Evolutionary conservation across 208 protist species (phyloP).

Genomic region (Crithidia expoeki): DNA sequence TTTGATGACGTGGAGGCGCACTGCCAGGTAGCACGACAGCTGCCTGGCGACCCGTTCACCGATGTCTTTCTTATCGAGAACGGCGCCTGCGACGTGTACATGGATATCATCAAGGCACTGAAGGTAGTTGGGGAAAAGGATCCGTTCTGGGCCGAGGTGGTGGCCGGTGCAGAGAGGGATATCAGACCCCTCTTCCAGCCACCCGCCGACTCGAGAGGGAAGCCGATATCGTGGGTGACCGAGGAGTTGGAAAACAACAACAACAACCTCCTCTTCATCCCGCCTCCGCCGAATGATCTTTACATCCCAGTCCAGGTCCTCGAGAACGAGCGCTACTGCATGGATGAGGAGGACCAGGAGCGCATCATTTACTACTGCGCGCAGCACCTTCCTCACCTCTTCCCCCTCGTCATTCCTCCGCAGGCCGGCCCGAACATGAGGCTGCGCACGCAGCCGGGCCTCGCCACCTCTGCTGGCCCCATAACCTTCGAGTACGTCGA

Average conservation of each 20-base stretch:
- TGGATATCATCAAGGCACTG: constrained; percentile 63
- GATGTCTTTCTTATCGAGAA: constrained; percentile 72
- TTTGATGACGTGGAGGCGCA: constrained; percentile 75
- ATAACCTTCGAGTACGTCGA: constrained; percentile 72
- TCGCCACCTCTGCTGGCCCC: constrained; percentile 68
- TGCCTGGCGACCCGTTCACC: constrained; percentile 66
- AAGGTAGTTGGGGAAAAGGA: constrained; percentile 66
- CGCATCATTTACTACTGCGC: constrained; percentile 79
- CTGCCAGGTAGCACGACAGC: constrained; percentile 62
- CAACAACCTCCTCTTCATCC: constrained; percentile 72
- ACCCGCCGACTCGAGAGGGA: constrained; percentile 36
- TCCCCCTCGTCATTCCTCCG: constrained; percentile 53
- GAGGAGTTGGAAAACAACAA: constrained; percentile 79
- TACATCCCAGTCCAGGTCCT: constrained; percentile 37
- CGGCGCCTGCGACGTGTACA: constrained; percentile 69
- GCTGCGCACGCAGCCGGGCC: constrained; percentile 49
- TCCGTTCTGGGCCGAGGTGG: constrained; percentile 65
- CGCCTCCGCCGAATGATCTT: constrained; percentile 54
- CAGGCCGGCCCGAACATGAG: constrained; percentile 35
- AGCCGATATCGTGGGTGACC: constrained; percentile 65
- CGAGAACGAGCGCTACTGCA: constrained; percentile 47
- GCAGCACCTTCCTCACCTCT: constrained; percentile 73
- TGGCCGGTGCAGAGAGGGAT: constrained; percentile 57
- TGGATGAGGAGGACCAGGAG: constrained; percentile 75
- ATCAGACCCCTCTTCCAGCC: constrained; percentile 70